Evolutionary conservation across 495 filamentous ascomycete genomes (phyloP).

Genomic region (Aspergillus funiculosus): DNA sequence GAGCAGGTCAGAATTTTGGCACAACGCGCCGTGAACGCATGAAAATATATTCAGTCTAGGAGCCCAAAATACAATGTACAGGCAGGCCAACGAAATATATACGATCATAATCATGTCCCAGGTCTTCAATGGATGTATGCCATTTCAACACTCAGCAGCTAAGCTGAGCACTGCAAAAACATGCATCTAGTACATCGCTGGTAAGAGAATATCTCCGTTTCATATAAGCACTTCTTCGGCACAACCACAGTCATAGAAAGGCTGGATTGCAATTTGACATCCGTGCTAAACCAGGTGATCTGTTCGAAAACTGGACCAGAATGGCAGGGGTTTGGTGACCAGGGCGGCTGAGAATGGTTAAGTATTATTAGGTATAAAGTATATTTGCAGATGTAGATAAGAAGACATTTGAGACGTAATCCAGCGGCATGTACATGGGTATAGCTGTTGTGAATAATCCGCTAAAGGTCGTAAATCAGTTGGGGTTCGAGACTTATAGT

Average conservation of each 20-base stretch:
- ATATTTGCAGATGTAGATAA: slow-evolving; percentile 11
- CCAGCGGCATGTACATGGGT: slow-evolving; percentile 11
- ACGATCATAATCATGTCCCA: slow-evolving; percentile 29
- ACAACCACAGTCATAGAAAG: slow-evolving; percentile 81
- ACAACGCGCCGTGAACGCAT: no score
- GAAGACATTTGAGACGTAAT: slow-evolving; percentile 25
- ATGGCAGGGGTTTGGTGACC: background rate
- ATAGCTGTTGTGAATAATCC: slow-evolving; percentile 21
- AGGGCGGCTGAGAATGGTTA: slow-evolving; percentile 2
- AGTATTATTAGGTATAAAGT: slow-evolving; percentile 31
- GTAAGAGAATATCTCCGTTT: slow-evolving; percentile 27
- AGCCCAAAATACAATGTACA: no score
- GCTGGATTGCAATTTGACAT: slow-evolving; percentile 99
- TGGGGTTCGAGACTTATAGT: slow-evolving; percentile 26
- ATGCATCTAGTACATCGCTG: slow-evolving; percentile 50
- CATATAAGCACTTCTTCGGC: slow-evolving; percentile 80
- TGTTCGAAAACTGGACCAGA: no score
- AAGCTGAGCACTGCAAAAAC: slow-evolving; percentile 37
- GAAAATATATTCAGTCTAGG: no score
- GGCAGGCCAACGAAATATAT: no score
- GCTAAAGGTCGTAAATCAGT: slow-evolving; percentile 32
- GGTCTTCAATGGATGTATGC: slow-evolving; percentile 49
- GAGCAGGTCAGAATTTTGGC: no score
- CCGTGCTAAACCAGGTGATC: slow-evolving; percentile 67
- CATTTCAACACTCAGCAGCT: slow-evolving; percentile 31